Percentiles rank a stretch among this genome's conserved stretches.
Evolutionary conservation across 495 filamentous ascomycete genomes (phyloP).

Genomic region (Daldinia caldariorum): DNA sequence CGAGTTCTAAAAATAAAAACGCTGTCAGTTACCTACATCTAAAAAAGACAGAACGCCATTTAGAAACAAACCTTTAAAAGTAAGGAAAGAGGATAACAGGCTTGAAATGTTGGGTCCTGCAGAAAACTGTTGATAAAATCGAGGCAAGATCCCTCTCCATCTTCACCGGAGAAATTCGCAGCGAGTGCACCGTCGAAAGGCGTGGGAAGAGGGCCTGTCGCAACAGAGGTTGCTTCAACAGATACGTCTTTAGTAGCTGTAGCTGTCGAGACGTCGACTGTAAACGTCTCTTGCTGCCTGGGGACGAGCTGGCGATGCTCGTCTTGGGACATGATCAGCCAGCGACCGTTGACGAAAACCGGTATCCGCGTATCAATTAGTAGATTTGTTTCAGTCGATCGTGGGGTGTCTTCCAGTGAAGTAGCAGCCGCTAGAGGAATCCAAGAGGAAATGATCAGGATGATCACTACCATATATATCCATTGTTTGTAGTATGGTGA

Average conservation of each 20-base stretch:
- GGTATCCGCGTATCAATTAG: constrained; percentile 52
- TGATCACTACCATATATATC: constrained; percentile 47
- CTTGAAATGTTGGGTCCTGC: constrained; percentile 66
- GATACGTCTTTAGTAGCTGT: constrained; percentile 44
- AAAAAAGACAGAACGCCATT: no score
- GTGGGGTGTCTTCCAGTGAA: constrained; percentile 43
- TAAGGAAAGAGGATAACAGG: constrained; percentile 78
- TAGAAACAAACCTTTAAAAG: constrained; percentile 69
- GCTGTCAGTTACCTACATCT: constrained; percentile 45
- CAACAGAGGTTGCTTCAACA: constrained; percentile 42
- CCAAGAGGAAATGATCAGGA: constrained; percentile 50
- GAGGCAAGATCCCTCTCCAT: constrained; percentile 62
- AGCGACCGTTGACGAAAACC: constrained; percentile 47
- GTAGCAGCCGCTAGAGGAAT: constrained; percentile 47
- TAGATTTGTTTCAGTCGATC: constrained; percentile 48
- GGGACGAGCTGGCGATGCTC: constrained; percentile 42
- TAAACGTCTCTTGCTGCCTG: constrained; percentile 45
- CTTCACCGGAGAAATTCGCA: constrained; percentile 66
- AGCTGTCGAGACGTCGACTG: constrained; percentile 50
- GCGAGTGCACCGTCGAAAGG: constrained; percentile 77
- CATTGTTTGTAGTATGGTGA: constrained; percentile 43
- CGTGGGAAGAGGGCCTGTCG: constrained; percentile 64
- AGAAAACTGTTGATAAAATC: constrained; percentile 76
- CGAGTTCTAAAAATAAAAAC: constrained; percentile 52
- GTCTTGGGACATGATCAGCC: constrained; percentile 53